Evolutionary conservation across 352 stramenopile genomes (phyloP), one percentile per base, ranked within the genome.

Genomic region (Thraustochytrium sp.): DNA sequence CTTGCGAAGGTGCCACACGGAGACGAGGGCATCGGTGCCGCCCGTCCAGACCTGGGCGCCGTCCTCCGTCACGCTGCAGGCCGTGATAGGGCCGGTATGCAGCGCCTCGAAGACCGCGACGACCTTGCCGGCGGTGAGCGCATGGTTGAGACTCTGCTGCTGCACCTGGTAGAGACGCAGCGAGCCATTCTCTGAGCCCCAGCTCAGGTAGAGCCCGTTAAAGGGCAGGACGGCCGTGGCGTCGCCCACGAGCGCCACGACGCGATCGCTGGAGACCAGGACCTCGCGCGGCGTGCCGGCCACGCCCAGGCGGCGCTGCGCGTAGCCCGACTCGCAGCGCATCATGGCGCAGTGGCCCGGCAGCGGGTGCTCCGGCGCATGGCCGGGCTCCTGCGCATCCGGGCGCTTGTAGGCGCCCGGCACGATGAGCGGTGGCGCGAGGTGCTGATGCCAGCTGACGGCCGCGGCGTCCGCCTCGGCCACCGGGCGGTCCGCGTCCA

Each of bases 71-170:
- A 80, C 68, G 11, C 31, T 53, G 68, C 68, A 80, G 21, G 68
- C 53, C 23, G 68, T 80, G 2, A 80, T 80, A 5, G 46, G 23
- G 21, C 68, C 68, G 21, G 13, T 80, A 31, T 80, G 68, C 21
- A 80, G 49, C 8, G 48, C 53, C 38, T 80, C 68, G n/a, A 80
- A 80, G 34, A 65, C 68, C 13, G 68, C 68, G 3, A 75, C 68
- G 3, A 80, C 68, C 68, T 80, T 80, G 34, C 40, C 68, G 23
- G 46, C 23, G 8, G 51, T 38, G n/a, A 23, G 8, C 8, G 3
- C 4, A 44, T 80, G 44, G 51, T 80, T 80, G 18, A 80, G 26
- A 0, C 42, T n/a, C 26, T 49, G 18, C 36, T 34, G 68, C 9
- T 18, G 18, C 21, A 80, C 31, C 23, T 5, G 16, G 68, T 80